Percentiles rank a stretch among this genome's conserved stretches.
Evolutionary conservation across 768 basidiomycete species (phyloP).

Genomic region (Agaricus bisporus): DNA sequence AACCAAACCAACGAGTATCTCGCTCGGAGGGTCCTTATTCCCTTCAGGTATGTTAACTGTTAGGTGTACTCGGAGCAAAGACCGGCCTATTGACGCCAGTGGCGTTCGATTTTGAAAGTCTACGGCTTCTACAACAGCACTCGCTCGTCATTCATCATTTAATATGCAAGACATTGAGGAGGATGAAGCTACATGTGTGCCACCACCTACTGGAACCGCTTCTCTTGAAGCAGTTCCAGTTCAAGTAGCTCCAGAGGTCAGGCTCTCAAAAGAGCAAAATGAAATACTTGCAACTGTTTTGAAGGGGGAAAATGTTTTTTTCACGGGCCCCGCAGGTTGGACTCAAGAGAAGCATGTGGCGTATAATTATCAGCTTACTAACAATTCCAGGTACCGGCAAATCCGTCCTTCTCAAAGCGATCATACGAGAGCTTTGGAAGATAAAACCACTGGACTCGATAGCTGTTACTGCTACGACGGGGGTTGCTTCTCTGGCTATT

Average conservation of each 20-base stretch:
- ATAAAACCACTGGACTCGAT: constrained; percentile 19
- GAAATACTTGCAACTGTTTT: constrained; percentile 39
- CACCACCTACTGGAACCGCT: neutral
- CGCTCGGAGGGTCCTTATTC: neutral
- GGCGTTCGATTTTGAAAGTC: neutral
- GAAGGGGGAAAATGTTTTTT: constrained; percentile 57
- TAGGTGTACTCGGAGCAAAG: too few relatives aligned
- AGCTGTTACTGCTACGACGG: constrained; percentile 62
- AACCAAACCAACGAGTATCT: neutral
- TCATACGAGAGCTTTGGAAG: constrained; percentile 39
- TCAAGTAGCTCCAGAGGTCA: constrained; percentile 5
- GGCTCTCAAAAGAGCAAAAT: constrained; percentile 34
- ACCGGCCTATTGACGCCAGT: neutral
- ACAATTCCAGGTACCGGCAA: constrained; percentile 56
- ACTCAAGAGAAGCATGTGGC: neutral
- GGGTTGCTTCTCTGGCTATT: constrained; percentile 65
- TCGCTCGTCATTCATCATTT: neutral
- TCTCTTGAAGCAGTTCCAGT: neutral
- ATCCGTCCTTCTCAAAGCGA: constrained; percentile 60
- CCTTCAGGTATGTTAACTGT: too few relatives aligned
- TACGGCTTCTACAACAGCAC: neutral
- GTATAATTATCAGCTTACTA: neutral
- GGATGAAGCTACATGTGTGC: neutral
- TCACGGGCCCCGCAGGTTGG: constrained; percentile 69
- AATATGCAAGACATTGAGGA: neutral